These are phyloP conservation scores for Cystobasidium tubakii DNA, from an alignment of 768 basidiomycete genomes.

Conservation along the genomic window DNA sequence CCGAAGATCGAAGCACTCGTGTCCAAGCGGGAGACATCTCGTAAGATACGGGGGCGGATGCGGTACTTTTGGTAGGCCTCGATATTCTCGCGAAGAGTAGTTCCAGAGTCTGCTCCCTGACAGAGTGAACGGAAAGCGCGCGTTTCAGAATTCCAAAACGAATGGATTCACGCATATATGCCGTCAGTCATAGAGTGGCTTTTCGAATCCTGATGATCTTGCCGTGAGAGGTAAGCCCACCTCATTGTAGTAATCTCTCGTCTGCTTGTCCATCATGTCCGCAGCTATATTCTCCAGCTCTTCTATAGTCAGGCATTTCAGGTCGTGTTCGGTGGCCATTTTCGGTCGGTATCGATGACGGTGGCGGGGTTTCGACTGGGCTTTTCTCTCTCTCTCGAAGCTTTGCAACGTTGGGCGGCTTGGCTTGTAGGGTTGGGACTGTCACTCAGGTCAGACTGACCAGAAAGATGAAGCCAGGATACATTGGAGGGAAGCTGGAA, in stretches of 20 bases:
- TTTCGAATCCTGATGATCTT: no score
- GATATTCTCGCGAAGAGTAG: conserved; percentile 34
- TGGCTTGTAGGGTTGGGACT: no score
- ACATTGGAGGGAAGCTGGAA: no score
- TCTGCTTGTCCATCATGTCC: conserved; percentile 35
- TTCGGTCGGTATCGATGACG: neutral
- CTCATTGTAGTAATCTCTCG: conserved; percentile 39
- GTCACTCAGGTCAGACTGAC: no score
- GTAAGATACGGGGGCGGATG: conserved; percentile 38
- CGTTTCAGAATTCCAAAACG: no score
- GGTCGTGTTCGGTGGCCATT: conserved; percentile 26
- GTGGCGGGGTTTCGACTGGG: neutral
- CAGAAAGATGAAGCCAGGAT: no score
- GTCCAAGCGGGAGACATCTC: conserved; percentile 34
- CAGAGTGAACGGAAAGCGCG: neutral
- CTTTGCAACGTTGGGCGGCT: no score
- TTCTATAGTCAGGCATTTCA: conserved; percentile 26
- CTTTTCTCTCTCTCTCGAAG: no score
- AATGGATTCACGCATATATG: no score
- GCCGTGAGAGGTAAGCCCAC: no score
- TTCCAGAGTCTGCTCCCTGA: conserved; percentile 33
- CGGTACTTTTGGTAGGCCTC: conserved; percentile 35
- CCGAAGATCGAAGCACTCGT: conserved; percentile 28
- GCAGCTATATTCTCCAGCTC: conserved; percentile 29
- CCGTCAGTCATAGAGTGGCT: neutral